Evolutionary conservation across 2,329 filamentous ascomycete genomes (phyloP).

Genomic region (Diaporthe australafricana): DNA sequence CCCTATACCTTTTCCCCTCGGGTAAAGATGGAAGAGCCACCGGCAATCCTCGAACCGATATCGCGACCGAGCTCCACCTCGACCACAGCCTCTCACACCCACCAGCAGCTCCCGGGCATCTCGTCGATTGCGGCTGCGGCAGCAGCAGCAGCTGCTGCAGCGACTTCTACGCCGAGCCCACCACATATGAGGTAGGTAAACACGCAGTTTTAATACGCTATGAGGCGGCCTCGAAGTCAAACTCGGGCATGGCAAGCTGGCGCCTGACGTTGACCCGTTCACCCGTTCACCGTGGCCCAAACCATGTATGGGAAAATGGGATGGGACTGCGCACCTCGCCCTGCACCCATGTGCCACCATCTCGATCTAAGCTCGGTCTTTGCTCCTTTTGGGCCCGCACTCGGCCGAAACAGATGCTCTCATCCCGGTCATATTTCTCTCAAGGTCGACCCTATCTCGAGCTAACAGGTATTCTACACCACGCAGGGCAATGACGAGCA

Average conservation of each 20-base stretch:
- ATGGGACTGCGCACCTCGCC: background rate
- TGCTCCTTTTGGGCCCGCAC: constrained; percentile 9
- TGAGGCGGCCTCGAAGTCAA: background rate
- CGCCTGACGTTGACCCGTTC: no score
- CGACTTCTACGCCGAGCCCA: constrained; percentile 50
- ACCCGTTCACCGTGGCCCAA: background rate
- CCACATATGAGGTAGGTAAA: constrained; percentile 60
- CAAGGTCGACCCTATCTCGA: background rate
- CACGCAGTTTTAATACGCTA: background rate
- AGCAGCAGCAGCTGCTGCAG: constrained; percentile 22
- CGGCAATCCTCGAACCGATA: constrained; percentile 57
- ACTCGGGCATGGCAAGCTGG: background rate
- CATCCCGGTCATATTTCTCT: background rate
- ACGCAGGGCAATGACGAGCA: constrained; percentile 41
- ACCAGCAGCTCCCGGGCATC: constrained; percentile 57
- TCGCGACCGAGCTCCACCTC: constrained; percentile 63
- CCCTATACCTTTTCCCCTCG: constrained; percentile 40
- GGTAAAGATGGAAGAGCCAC: constrained; percentile 53
- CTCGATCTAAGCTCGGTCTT: constrained; percentile 3
- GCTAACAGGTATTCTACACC: constrained; percentile 15
- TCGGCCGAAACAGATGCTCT: constrained; percentile 1
- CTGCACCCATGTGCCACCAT: background rate
- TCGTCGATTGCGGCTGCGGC: constrained; percentile 57
- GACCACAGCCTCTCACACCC: constrained; percentile 55
- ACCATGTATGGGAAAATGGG: background rate